These are phyloP conservation scores for Craterostigma plantagineum DNA, from an alignment of 257 asterid genomes.

Conservation along the genomic window DNA sequence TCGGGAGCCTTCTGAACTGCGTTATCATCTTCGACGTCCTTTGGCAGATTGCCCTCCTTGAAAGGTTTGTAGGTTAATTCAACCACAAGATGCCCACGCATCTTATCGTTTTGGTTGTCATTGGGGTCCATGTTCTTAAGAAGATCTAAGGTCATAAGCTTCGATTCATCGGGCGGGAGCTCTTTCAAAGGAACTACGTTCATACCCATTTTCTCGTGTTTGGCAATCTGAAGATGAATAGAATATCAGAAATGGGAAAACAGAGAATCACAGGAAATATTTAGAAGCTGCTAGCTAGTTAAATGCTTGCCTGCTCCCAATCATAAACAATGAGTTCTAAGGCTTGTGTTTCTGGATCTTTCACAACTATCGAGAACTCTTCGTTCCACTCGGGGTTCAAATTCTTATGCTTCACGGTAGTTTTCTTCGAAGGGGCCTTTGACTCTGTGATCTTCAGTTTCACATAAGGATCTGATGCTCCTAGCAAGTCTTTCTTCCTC, in stretches of 20 bases:
- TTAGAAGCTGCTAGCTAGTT: background rate
- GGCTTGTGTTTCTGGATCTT: constrained; percentile 67
- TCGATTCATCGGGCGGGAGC: constrained; percentile 57
- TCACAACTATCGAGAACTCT: constrained; percentile 56
- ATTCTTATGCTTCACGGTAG: constrained; percentile 64
- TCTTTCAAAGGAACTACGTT: constrained; percentile 41
- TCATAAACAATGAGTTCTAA: constrained; percentile 50
- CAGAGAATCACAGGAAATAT: background rate
- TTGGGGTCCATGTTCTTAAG: constrained; percentile 55
- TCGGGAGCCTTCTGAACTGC: constrained; percentile 76
- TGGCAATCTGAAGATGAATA: no score
- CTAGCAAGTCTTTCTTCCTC: constrained; percentile 70
- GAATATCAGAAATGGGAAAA: constrained; percentile 35
- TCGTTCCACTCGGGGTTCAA: constrained; percentile 98
- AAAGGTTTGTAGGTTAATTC: constrained; percentile 68
- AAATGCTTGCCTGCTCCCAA: constrained; percentile 75
- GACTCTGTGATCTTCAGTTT: constrained; percentile 53
- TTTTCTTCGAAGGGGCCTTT: constrained; percentile 73
- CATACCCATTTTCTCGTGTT: constrained; percentile 83
- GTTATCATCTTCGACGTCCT: constrained; percentile 27
- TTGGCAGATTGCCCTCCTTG: constrained; percentile 31
- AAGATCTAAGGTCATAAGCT: constrained; percentile 59
- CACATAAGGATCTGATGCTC: constrained; percentile 90
- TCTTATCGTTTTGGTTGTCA: constrained; percentile 66
- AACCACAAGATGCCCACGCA: constrained; percentile 68